These are phyloP conservation scores for Corylus avellana DNA, from an alignment of 306 rosid genomes.

Conservation along the genomic window DNA sequence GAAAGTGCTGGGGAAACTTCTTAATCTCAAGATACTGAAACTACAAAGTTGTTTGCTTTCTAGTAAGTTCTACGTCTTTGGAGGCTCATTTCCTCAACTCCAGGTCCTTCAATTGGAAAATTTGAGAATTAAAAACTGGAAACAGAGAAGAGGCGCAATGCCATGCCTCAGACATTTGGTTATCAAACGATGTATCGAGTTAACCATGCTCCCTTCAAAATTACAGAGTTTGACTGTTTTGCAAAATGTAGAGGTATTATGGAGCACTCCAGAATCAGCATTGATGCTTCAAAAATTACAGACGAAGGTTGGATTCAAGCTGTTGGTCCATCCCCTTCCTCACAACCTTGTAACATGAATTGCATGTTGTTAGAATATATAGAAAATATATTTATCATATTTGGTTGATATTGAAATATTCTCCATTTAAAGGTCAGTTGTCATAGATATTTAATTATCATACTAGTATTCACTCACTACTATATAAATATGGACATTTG, in stretches of 20 bases:
- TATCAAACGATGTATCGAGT: not conserved
- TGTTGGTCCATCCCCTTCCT: not conserved
- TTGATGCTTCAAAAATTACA: not conserved
- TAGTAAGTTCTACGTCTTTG: too few species aligned
- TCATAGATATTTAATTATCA: too few species aligned
- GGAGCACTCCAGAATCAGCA: not conserved
- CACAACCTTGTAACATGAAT: too few species aligned
- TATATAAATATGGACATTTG: too few species aligned
- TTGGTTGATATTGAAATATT: too few species aligned
- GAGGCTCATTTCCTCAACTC: not conserved
- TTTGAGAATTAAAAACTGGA: not conserved
- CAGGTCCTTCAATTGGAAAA: not conserved
- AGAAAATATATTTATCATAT: too few species aligned
- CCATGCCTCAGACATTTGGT: not conserved
- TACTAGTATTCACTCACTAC: too few species aligned
- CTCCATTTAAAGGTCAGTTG: too few species aligned
- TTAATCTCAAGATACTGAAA: not conserved
- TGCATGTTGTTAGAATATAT: too few species aligned
- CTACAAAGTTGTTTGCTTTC: not conserved
- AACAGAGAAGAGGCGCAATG: not conserved
- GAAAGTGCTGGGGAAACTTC: not conserved
- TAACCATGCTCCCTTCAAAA: not conserved
- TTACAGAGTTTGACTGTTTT: not conserved
- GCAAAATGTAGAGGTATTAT: not conserved
- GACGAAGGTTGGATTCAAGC: not conserved